phyloP scores from a whole-genome alignment of 495 filamentous ascomycete species.

The Hypomontagnella monticulosa region DNA sequence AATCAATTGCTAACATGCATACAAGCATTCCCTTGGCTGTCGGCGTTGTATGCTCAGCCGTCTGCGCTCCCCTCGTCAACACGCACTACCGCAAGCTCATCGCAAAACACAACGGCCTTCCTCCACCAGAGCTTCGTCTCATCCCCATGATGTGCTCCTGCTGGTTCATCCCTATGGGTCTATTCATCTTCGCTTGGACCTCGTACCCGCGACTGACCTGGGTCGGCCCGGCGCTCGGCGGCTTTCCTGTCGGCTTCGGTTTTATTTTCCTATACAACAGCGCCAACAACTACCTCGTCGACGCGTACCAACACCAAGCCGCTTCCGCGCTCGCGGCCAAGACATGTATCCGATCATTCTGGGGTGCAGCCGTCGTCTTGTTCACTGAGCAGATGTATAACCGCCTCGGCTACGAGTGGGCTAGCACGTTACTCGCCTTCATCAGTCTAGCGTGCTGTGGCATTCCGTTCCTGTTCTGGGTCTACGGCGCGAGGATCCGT shows the following conservation, averaged over 20 bases:
- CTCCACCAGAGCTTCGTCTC: constrained; percentile 77
- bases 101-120: constrained; percentile 68
- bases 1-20: constrained; percentile 1
- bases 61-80: constrained; percentile 77
- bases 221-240: constrained; percentile 76
- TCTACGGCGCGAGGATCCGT: constrained; percentile 74
- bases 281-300: constrained; percentile 82
- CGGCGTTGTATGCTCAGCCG: constrained; percentile 67
- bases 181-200: constrained; percentile 89
- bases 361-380: constrained; percentile 77
- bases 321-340: constrained; percentile 86
- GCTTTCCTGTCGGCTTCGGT: constrained; percentile 81
- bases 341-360: constrained; percentile 80
- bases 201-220: constrained; percentile 72
- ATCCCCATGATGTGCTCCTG: constrained; percentile 88
- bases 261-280: constrained; percentile 89
- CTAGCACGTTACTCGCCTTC: constrained; percentile 73
- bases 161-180: constrained; percentile 78
- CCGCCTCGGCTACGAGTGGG: constrained; percentile 78
- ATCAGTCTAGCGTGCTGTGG: constrained; percentile 75
- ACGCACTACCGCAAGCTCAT: constrained; percentile 74
- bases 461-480: constrained; percentile 82
- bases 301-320: constrained; percentile 87
- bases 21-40: constrained; percentile 42
- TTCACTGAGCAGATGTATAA: constrained; percentile 86